Percentiles rank a stretch among this genome's conserved stretches.
These are phyloP conservation scores for Coniochaeta ligniaria DNA, from an alignment of 2,329 filamentous ascomycete genomes.

Conservation along the genomic window DNA sequence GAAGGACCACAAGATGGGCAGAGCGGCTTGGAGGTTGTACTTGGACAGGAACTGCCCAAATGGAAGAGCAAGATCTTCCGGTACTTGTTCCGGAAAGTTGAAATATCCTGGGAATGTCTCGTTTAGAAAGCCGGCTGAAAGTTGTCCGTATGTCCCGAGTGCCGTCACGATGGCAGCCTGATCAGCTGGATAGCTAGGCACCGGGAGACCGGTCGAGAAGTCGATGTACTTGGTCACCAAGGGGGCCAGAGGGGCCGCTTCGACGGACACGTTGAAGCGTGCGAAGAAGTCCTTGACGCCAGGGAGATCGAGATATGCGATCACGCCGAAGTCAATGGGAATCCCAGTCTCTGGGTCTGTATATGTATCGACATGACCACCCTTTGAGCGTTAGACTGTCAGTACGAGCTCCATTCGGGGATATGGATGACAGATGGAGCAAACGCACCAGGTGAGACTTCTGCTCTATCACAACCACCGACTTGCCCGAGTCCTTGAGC, in stretches of 20 bases:
- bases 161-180: constrained; percentile 1
- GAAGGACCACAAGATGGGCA: constrained; percentile 10
- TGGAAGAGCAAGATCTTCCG: constrained; percentile 13
- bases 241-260: not conserved
- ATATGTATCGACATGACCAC: constrained; percentile 13
- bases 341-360: constrained; percentile 7
- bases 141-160: not conserved
- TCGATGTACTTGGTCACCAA: constrained; percentile 9
- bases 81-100: constrained; percentile 12
- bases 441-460: not conserved
- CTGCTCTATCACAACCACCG: constrained; percentile 12
- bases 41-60: constrained; percentile 13
- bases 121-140: not conserved
- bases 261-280: constrained; percentile 10
- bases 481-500: constrained; percentile 9
- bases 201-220: constrained; percentile 9
- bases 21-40: constrained; percentile 10
- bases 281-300: constrained; percentile 11
- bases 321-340: constrained; percentile 11
- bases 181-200: constrained; percentile 5
- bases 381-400: constrained; percentile 4
- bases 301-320: constrained; percentile 12
- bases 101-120: constrained; percentile 10
- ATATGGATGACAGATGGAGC: not conserved
- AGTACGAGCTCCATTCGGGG: not conserved